These are phyloP conservation scores for Prunus armeniaca DNA, from an alignment of 306 rosid genomes.

Conservation along the genomic window DNA sequence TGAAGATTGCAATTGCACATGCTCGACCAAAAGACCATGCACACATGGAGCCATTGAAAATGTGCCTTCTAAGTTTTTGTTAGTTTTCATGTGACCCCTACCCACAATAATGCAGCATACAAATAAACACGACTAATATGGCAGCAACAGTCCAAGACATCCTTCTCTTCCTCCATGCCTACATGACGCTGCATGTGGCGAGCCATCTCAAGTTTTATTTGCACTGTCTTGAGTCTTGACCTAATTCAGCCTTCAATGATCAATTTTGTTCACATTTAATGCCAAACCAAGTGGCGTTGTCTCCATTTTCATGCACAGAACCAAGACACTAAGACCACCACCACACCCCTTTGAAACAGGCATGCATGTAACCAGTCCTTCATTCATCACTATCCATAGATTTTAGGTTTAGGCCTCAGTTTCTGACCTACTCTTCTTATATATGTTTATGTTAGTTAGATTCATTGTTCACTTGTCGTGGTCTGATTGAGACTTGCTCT, in stretches of 20 bases:
- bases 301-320: conserved; percentile 7
- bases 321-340: neutral
- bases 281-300: conserved; percentile 10
- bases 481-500: neutral
- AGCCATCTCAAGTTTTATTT: neutral
- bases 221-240: neutral
- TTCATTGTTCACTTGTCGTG: neutral
- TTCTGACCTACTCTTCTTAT: neutral
- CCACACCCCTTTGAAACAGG: neutral
- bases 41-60: conserved; percentile 21
- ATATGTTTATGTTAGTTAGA: neutral
- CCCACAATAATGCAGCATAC: conserved; percentile 33
- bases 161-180: conserved; percentile 3
- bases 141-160: conserved; percentile 33
- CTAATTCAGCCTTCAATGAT: neutral
- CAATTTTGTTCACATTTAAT: neutral
- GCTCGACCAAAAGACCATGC: conserved; percentile 8
- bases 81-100: conserved; percentile 13
- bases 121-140: neutral
- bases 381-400: no score
- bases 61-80: neutral
- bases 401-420: neutral
- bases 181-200: conserved; percentile 26
- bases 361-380: neutral
- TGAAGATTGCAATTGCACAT: neutral